Evolutionary conservation across 1,139 yeast species (phyloP).

Genomic region (Suhomyces chickasaworum): DNA sequence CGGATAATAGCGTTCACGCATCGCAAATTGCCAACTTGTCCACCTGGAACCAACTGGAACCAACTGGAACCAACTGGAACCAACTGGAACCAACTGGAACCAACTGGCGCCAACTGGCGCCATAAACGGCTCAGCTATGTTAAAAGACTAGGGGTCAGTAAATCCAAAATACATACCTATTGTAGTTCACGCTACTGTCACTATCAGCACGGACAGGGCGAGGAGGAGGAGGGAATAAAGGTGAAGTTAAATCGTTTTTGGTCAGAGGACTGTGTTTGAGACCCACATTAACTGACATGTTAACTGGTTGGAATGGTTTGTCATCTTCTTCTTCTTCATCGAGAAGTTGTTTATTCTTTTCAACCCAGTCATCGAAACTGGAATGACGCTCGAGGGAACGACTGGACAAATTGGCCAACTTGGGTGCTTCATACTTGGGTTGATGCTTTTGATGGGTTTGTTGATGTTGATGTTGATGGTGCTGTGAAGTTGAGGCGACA

Average conservation of each 20-base stretch:
- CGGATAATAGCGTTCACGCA: not conserved
- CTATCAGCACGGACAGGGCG: conserved; percentile 37
- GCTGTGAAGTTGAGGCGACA: not conserved
- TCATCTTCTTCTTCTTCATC: conserved; percentile 49
- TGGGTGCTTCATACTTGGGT: conserved; percentile 12
- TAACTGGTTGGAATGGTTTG: conserved; percentile 20
- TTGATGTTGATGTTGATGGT: too few species aligned
- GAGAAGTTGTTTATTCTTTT: conserved; percentile 46
- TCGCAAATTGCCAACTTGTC: not conserved
- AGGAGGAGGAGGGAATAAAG: conserved; percentile 34
- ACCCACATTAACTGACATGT: conserved; percentile 9
- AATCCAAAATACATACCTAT: conserved; percentile 30
- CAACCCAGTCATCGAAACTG: conserved; percentile 54
- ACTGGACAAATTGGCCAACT: conserved; percentile 14
- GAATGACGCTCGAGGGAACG: conserved; percentile 20
- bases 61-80: too few species aligned
- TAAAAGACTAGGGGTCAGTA: not conserved
- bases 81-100: too few species aligned
- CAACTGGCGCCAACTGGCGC: not conserved
- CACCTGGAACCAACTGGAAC: too few species aligned
- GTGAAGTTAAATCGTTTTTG: conserved; percentile 18
- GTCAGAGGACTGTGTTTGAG: conserved; percentile 9
- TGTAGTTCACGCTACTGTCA: conserved; percentile 44
- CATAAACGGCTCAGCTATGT: not conserved
- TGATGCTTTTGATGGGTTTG: conserved; percentile 2